Evolutionary conservation across 2,329 filamentous ascomycete species (phyloP), one percentile per base, ranked within the genome.

Genomic region (Nemania diffusa): DNA sequence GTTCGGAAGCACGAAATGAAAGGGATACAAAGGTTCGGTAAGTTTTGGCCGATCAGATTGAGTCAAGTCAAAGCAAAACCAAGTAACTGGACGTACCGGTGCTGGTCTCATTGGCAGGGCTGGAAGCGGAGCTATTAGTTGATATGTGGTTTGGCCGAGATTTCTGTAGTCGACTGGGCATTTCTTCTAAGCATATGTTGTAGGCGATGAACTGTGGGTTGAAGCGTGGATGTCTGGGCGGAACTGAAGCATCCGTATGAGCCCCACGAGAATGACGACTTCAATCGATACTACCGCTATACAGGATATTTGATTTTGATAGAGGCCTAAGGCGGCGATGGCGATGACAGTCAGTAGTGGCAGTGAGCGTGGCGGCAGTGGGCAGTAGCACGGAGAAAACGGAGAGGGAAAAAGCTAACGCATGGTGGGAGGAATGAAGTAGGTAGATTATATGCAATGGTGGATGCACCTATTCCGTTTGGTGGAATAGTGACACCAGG

Each of bases 81-180:
- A 62, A 58, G 32, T 46, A 37, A 48, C 58, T 27, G 50, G 57
- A 70, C 76, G 71, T 75, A 79, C 77, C 73, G 67, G 68, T 72
- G 62, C 74, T 67, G 68, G 68, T 60, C 57, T 71, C 67, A 44
- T 71, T 60, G 32, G 55, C 32, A 44, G 48, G 11, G 55, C 70
- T 64, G 24, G 48, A 51, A 52, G 57, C 26, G 32, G 64, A 48
- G 37, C 37, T 53, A 32, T 20, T 59, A 24, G 52, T 53, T 26
- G 64, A 53, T 48, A 40, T 65, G 24, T 60, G 57, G 27, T 20
- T 48, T 57, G 71, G 55, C 60, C 67, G 70, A 66, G 65, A 63
- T 71, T 76, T 77, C 42, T 77, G 74, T 37, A 78, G 61, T 65
- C 73, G 72, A 73, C 76, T 78, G 72, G 69, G 75, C 77, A 78